A percentile compares a stretch with the other conserved stretches of the same genome.
Evolutionary conservation across 495 filamentous ascomycete species (phyloP).

Genomic region (Amphirosellinia nigrospora): DNA sequence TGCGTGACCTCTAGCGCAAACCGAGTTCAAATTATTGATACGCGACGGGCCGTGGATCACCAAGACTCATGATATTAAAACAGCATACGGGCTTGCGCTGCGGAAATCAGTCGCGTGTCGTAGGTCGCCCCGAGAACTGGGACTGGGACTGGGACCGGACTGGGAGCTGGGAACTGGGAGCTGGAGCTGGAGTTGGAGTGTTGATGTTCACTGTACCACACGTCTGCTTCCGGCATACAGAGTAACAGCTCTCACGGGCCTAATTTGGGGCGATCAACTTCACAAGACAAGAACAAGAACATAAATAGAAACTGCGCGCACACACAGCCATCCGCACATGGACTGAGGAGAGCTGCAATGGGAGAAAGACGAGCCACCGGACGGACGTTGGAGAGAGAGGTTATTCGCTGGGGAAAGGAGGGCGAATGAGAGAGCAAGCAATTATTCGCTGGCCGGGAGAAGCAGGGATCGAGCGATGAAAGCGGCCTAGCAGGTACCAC

Average conservation of each 20-base stretch:
- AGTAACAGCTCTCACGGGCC: slow-evolving; percentile 3
- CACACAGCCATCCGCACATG: slow-evolving; percentile 12
- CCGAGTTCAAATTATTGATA: slow-evolving; percentile 8
- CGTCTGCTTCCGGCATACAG: neutral
- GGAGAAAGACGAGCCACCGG: slow-evolving; percentile 5
- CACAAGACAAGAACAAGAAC: slow-evolving; percentile 7
- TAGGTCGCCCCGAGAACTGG: neutral
- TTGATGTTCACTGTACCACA: neutral
- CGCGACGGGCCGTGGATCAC: neutral
- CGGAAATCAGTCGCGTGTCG: slow-evolving; percentile 14
- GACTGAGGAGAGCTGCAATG: slow-evolving; percentile 16
- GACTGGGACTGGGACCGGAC: too few relatives aligned
- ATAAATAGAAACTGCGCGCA: slow-evolving; percentile 12
- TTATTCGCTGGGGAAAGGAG: slow-evolving; percentile 25
- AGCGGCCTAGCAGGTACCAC: slow-evolving; percentile 11
- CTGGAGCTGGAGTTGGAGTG: neutral
- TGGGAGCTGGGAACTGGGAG: too few relatives aligned
- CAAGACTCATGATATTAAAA: slow-evolving; percentile 7
- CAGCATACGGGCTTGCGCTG: neutral
- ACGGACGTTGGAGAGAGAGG: slow-evolving; percentile 21
- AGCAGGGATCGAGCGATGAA: slow-evolving; percentile 22
- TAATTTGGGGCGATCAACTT: slow-evolving; percentile 4
- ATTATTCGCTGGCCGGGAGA: slow-evolving; percentile 11
- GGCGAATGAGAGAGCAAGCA: slow-evolving; percentile 29
- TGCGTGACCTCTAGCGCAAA: slow-evolving; percentile 1